Evolutionary conservation across 129 eudicot genomes (phyloP).

Genomic region (Pittosporum tobira): DNA sequence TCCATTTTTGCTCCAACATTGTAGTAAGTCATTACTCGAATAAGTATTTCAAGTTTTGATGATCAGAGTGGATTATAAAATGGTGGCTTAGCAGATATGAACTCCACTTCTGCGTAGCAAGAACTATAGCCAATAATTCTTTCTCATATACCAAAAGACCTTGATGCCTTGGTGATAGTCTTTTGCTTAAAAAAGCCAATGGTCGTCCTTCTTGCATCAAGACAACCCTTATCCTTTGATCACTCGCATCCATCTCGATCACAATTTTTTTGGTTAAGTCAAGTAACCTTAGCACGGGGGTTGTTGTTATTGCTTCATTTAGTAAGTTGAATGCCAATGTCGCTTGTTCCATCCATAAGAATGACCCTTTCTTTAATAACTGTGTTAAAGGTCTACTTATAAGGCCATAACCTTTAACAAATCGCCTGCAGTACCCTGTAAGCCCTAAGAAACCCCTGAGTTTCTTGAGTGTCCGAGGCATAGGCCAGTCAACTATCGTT

Average conservation of each 20-base stretch:
- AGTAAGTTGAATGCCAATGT: not conserved
- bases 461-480: not conserved
- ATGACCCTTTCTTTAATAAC: not conserved
- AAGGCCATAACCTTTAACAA: not conserved
- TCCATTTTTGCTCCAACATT: not conserved
- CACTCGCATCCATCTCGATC: not conserved
- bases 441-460: constrained; percentile 2
- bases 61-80: not conserved
- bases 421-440: not conserved
- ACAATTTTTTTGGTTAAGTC: not conserved
- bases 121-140: not conserved
- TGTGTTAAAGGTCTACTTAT: not conserved
- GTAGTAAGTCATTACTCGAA: not conserved
- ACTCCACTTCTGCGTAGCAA: not conserved
- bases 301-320: not conserved
- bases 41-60: not conserved
- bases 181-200: not conserved
- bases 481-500: not conserved
- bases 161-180: not conserved
- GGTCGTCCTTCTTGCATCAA: not conserved
- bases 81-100: not conserved
- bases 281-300: constrained; percentile 4
- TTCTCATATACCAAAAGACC: not conserved
- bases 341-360: not conserved
- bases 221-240: not conserved